Evolutionary conservation across 768 basidiomycete species (phyloP), one percentile per base, ranked within the genome.

Genomic region (Trametes cinnabarina): DNA sequence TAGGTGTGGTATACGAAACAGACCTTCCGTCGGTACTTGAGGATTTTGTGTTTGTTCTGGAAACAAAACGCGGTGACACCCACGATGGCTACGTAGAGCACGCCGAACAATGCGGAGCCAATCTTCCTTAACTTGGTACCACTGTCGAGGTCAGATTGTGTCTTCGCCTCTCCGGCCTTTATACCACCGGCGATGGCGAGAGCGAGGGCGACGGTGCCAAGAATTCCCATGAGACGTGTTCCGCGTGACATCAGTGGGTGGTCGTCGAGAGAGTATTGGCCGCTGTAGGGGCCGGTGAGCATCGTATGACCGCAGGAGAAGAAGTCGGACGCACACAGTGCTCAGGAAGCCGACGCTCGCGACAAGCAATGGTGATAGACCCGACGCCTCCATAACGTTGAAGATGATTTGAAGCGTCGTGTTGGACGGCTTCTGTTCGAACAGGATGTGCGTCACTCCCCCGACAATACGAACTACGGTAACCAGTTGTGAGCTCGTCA

Each of bases 391-490:
- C 4, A 77, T 66, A n/a, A 73, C 77, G 60, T 80, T 81, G 34
- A 81, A 80, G 46, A 83, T 79, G 49, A 78, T 75, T 60, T 80
- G 80, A 34, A 88, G 64, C 49, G 77, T 77, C 37, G 63, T 64
- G 34, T 79, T 77, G 20, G 68, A 61, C 1, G 77, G 63, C 23
- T 73, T 62, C 39, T 76, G 60, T 66, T 87, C 80, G 28, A 75
- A 82, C 23, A 84, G 82, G 47, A 88, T 72, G n/a, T 83, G 71
- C 23, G 88, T 69, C 15, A 80, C 80, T 26, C 82, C 84, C 14
- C 80, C 81, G 14, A 84, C 72, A 39, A 87, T 75, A 43, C 87
- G 80, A 44, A 78, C 87, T 88, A 47, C n/a, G 23, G 25, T 19
- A 8, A 19, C 14, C 10, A 22, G 8, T 6, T 14, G 15, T 50